These are phyloP conservation scores for Exidia glandulosa DNA, from an alignment of 768 basidiomycete species.

Conservation along the genomic window DNA sequence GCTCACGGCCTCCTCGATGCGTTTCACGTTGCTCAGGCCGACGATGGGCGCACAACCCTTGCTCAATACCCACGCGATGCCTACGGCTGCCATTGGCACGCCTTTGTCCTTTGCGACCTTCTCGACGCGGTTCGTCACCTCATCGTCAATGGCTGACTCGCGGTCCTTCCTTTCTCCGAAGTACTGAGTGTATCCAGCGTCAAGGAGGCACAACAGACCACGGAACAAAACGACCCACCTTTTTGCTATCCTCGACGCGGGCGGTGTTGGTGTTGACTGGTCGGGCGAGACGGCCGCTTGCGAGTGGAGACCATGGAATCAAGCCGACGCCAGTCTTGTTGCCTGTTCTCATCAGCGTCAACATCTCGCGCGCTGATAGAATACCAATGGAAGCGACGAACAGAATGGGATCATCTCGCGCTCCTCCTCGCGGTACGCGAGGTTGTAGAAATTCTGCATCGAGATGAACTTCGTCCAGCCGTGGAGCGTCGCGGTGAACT, in stretches of 20 bases:
- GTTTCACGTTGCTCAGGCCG: slow-evolving; percentile 23
- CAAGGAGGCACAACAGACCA: background rate
- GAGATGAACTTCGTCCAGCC: slow-evolving; percentile 45
- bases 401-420: slow-evolving; percentile 6
- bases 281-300: slow-evolving; percentile 27
- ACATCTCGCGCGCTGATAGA: background rate
- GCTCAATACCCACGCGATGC: slow-evolving; percentile 28
- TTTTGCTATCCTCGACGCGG: slow-evolving; percentile 4
- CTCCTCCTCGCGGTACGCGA: slow-evolving; percentile 43
- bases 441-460: slow-evolving; percentile 44
- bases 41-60: slow-evolving; percentile 38
- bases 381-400: background rate
- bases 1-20: slow-evolving; percentile 21
- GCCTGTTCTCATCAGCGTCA: slow-evolving; percentile 8
- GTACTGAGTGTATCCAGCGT: slow-evolving; percentile 4
- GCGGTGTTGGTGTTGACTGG: slow-evolving; percentile 19
- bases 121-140: slow-evolving; percentile 30
- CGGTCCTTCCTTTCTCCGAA: slow-evolving; percentile 10
- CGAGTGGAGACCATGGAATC: slow-evolving; percentile 41
- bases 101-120: slow-evolving; percentile 29
- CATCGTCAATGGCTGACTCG: slow-evolving; percentile 18
- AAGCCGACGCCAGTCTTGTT: slow-evolving; percentile 39
- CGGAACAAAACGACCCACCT: slow-evolving; percentile 12
- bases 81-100: slow-evolving; percentile 34
- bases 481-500: slow-evolving; percentile 31